Conservation (phyloP, 108 stramenopile genomes). For the Nitzschia inconspicua region DNA sequence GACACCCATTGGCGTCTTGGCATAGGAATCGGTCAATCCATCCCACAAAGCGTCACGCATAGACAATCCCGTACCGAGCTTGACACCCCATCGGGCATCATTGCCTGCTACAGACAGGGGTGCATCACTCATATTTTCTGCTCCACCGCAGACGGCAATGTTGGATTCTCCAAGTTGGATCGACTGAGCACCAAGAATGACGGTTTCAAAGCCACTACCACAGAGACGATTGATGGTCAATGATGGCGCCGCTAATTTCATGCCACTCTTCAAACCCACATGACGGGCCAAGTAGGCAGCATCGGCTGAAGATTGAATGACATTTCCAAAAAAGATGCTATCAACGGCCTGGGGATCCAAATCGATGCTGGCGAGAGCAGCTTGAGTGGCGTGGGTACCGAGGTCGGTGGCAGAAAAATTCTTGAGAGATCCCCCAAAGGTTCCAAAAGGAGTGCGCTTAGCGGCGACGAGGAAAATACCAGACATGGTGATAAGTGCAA, state of each 20-base stretch:
- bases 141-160: conserved; percentile 87
- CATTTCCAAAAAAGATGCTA: conserved; percentile 93
- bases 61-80: conserved; percentile 78
- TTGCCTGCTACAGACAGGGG: conserved; percentile 84
- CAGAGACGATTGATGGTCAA: conserved; percentile 97
- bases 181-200: conserved; percentile 85
- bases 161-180: conserved; percentile 87
- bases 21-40: conserved; percentile 88
- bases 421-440: conserved; percentile 94
- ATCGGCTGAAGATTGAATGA: conserved; percentile 88
- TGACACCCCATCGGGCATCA: conserved; percentile 86
- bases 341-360: conserved; percentile 79
- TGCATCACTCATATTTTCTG: conserved; percentile 97
- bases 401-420: conserved; percentile 74
- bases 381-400: conserved; percentile 68
- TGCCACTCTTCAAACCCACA: conserved; percentile 82
- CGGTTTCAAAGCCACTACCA: conserved; percentile 96
- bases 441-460: conserved; percentile 97
- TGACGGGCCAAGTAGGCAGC: conserved; percentile 95
- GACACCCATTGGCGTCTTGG: conserved; percentile 93
- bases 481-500: conserved; percentile 39
- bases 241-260: conserved; percentile 73
- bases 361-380: conserved; percentile 62
- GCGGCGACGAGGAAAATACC: conserved; percentile 96
- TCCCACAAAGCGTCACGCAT: conserved; percentile 75